Conservation (phyloP, 2,329 filamentous ascomycete genomes). For the Drechslera avenae region DNA sequence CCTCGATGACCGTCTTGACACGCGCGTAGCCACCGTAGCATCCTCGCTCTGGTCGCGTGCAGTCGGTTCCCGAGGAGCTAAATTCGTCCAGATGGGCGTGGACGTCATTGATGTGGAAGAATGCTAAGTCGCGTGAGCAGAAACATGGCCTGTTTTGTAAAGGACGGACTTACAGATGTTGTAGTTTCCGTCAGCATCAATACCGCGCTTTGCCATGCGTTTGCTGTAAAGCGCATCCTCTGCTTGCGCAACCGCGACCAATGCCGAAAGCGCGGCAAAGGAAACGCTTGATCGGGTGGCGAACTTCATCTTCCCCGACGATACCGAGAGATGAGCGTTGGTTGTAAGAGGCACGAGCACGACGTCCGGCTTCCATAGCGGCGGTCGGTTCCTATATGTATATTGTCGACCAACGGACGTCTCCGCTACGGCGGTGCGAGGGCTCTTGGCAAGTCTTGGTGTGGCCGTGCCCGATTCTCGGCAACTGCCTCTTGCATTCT, state of each 20-base stretch:
- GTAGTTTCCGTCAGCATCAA: conserved; percentile 42
- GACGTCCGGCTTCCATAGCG: neutral
- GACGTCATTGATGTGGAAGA: conserved; percentile 73
- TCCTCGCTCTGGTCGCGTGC: conserved; percentile 60
- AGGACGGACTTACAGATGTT: conserved; percentile 38
- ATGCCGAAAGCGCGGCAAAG: conserved; percentile 29
- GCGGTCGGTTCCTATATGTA: conserved; percentile 21
- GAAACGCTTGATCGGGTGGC: conserved; percentile 15
- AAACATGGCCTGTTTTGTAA: neutral
- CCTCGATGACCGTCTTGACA: conserved; percentile 65
- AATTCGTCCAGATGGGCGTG: conserved; percentile 71
- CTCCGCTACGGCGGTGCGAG: conserved; percentile 9
- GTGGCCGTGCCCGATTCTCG: conserved; percentile 27
- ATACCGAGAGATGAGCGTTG: neutral
- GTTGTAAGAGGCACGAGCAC: conserved; percentile 4
- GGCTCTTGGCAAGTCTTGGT: conserved; percentile 21
- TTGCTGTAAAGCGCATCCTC: conserved; percentile 41
- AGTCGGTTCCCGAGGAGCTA: conserved; percentile 65
- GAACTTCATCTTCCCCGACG: conserved; percentile 30
- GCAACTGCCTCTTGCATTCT: conserved; percentile 35
- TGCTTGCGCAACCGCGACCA: conserved; percentile 21
- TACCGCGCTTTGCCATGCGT: conserved; percentile 37
- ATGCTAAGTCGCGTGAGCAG: conserved; percentile 46
- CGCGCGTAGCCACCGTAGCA: conserved; percentile 70
- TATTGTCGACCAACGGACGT: conserved; percentile 6